Percentiles rank a stretch among this genome's conserved stretches.
These are phyloP conservation scores for Geosmithia morbida DNA, from an alignment of 2,329 filamentous ascomycete species.

Conservation along the genomic window DNA sequence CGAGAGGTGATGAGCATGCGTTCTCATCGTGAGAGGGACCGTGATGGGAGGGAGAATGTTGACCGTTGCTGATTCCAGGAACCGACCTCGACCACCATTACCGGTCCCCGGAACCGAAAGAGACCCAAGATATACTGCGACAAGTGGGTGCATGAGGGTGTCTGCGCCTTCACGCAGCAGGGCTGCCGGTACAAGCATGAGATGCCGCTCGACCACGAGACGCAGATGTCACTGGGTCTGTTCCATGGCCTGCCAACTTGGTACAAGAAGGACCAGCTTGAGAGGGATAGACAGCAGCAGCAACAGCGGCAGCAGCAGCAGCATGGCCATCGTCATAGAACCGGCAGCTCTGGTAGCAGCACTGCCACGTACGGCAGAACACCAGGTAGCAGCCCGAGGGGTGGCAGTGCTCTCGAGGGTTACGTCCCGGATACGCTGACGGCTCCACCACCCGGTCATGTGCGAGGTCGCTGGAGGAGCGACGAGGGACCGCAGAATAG, in stretches of 20 bases:
- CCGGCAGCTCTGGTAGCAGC: background rate
- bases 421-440: background rate
- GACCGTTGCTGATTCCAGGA: background rate
- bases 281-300: conserved; percentile 16
- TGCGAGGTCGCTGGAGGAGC: background rate
- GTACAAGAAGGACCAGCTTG: conserved; percentile 41
- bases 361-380: background rate
- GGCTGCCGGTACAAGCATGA: conserved; percentile 85
- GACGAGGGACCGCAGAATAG: background rate
- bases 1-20: background rate
- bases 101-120: conserved; percentile 14
- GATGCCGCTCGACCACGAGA: conserved; percentile 59
- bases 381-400: background rate
- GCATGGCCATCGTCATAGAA: conserved; percentile 9
- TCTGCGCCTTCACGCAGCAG: conserved; percentile 73
- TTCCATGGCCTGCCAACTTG: conserved; percentile 47
- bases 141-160: conserved; percentile 77
- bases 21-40: no score
- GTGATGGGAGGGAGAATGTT: background rate
- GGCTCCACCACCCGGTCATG: background rate
- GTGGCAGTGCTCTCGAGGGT: background rate
- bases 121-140: conserved; percentile 64
- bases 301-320: conserved; percentile 1
- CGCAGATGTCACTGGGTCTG: conserved; percentile 57
- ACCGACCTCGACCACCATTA: background rate